These are phyloP conservation scores for Naganishia antarctica DNA, from an alignment of 768 basidiomycete genomes.

Conservation along the genomic window DNA sequence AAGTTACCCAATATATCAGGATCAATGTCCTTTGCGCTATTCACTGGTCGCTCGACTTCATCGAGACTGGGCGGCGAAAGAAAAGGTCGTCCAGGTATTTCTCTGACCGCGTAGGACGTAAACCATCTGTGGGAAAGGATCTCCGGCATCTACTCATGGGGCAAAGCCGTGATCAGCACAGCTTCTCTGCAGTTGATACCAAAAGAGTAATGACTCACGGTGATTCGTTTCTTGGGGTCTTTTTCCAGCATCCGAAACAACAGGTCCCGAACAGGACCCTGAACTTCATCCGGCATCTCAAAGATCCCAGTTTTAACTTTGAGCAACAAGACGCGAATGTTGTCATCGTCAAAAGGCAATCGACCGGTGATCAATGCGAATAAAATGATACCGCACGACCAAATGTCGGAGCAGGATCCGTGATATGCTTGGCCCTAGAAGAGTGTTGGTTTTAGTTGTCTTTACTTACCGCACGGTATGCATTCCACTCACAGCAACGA, in stretches of 20 bases:
- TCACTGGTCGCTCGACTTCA: constrained; percentile 66
- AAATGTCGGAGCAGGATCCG: constrained; percentile 84
- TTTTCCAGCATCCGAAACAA: constrained; percentile 73
- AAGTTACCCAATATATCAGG: constrained; percentile 84
- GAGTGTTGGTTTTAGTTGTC: neutral
- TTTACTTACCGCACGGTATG: too few species aligned
- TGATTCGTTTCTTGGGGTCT: constrained; percentile 69
- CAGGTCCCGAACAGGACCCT: constrained; percentile 67
- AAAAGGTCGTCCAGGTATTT: constrained; percentile 45
- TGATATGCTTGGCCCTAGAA: constrained; percentile 69
- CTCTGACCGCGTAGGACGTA: constrained; percentile 55
- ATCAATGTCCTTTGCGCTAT: constrained; percentile 65
- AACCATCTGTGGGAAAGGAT: constrained; percentile 75
- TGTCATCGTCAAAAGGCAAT: constrained; percentile 90
- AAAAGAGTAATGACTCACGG: constrained; percentile 44
- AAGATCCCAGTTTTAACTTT: constrained; percentile 72
- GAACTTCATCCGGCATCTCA: constrained; percentile 68
- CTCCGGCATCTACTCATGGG: constrained; percentile 57
- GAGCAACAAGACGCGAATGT: constrained; percentile 67
- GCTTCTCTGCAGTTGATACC: neutral
- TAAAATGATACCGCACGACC: constrained; percentile 93
- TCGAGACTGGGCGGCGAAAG: constrained; percentile 59
- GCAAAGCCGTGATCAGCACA: neutral
- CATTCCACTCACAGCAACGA: constrained; percentile 54
- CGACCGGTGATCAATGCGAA: constrained; percentile 79